Base-by-base conservation (phyloP, 371 early-diverging fungal species). In the Umbelopsis sp. region DNA sequence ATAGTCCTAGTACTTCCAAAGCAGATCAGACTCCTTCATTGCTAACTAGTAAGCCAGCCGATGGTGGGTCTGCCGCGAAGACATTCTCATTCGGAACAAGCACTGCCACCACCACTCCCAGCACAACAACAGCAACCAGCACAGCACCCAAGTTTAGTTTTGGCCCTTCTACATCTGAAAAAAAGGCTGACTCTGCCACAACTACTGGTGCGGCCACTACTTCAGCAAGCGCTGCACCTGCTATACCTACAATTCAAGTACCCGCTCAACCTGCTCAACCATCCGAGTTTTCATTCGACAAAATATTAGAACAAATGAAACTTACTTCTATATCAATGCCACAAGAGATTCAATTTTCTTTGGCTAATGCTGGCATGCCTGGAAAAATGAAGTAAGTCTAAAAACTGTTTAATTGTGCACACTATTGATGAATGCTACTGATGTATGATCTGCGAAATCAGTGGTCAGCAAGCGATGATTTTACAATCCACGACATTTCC, bases 61-160 rank as follows among this genome's bases (percentile, higher is more conserved):
- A 44, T 18, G 50, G 51, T 16, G 41, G 48, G 6, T 25, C 67
- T 4, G 41, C 67, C 9, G 44, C 66, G 3, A 63, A 66, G 8
- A 68, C 44, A 3, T 67, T 76, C 51, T 50, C 72, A 32, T 76
- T 76, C 51, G 70, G 72, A 41, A 63, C 69, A 22, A 32, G 52
- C 51, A 53, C 29, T 18, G 44, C 41, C 20, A 67, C 69, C 16
- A 25, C 53, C 16, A 25, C 53, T 29, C 3, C 57, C 8, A 57
- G 35, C 12, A 35, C 35, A 3, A 11, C 63, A 57, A 45, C 73
- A 18, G 16, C 73, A 38, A 35, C 66, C 12, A 41, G 41, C 41
- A 50, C 44, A 29, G 50, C 35, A n/a, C 25, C 69, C 2, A 32
- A 68, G 18, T 44, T 68, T 25, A 35, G 18, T 4, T 57, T 57